phyloP scores from a whole-genome alignment of 2,329 filamentous ascomycete genomes.

The Herpotrichia juniperi region DNA sequence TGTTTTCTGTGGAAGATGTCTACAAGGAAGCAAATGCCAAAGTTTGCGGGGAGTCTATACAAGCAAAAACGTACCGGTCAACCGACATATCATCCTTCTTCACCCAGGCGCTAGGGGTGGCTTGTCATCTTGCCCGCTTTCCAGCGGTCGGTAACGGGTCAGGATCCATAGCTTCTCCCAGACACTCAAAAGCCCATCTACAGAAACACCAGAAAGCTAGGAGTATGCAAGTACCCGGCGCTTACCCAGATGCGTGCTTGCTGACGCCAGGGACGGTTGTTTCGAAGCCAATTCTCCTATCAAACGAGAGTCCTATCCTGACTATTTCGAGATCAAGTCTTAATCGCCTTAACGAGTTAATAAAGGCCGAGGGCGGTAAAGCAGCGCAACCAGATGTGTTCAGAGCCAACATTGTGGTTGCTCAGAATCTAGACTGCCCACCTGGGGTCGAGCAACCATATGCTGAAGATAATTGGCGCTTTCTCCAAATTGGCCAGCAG shows the following conservation, averaged over 20 bases:
- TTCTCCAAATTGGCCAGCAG: constrained; percentile 68
- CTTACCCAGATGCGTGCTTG: constrained; percentile 58
- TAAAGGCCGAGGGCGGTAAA: constrained; percentile 67
- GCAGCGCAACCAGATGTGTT: constrained; percentile 77
- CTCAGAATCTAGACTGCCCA: constrained; percentile 49
- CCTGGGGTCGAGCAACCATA: constrained; percentile 66
- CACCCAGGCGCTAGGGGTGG: constrained; percentile 73
- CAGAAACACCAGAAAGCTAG: constrained; percentile 53
- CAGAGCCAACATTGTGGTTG: constrained; percentile 84
- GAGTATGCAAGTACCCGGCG: constrained; percentile 55
- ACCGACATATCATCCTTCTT: constrained; percentile 76
- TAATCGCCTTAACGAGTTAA: constrained; percentile 75
- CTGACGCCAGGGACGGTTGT: constrained; percentile 56
- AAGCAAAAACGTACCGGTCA: constrained; percentile 72
- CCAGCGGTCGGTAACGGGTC: constrained; percentile 62
- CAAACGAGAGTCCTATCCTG: constrained; percentile 94
- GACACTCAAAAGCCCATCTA: constrained; percentile 75
- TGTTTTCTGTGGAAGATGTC: constrained; percentile 54
- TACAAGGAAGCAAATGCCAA: constrained; percentile 61
- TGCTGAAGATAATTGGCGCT: constrained; percentile 79
- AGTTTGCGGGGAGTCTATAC: constrained; percentile 83
- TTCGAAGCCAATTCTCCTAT: constrained; percentile 71
- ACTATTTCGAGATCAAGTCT: constrained; percentile 82
- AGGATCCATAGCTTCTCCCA: constrained; percentile 62
- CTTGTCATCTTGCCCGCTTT: constrained; percentile 84